Conservation (phyloP, 345 rosid species). For the Clausena lansium region DNA sequence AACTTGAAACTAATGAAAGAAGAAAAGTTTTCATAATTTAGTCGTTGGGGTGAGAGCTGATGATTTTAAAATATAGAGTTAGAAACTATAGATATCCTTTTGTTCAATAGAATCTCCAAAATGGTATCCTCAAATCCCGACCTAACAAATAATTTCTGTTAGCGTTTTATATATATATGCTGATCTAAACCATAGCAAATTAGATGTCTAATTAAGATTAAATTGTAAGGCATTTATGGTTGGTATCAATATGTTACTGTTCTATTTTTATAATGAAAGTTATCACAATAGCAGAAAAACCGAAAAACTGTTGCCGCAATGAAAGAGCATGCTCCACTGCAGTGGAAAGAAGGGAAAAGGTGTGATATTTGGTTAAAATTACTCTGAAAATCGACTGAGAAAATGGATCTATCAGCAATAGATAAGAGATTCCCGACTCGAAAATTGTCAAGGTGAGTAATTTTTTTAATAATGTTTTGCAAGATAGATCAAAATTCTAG, state of each 20-base stretch:
- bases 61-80: not conserved
- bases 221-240: not conserved
- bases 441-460: not conserved
- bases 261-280: not conserved
- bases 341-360: too few relatives aligned
- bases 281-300: too few relatives aligned
- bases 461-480: not conserved
- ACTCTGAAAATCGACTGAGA: too few relatives aligned
- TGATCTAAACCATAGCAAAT: slow-evolving; percentile 12
- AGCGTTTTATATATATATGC: not conserved
- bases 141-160: slow-evolving; percentile 21
- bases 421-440: too few relatives aligned
- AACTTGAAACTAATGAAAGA: not conserved
- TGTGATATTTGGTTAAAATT: too few relatives aligned
- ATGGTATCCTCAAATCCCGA: slow-evolving; percentile 1
- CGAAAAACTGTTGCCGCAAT: too few relatives aligned
- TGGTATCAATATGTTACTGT: not conserved
- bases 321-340: too few relatives aligned
- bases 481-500: not conserved
- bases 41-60: not conserved
- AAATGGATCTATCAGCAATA: too few relatives aligned
- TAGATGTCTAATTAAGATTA: not conserved
- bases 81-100: slow-evolving; percentile 53
- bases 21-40: not conserved
- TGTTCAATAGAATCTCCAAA: slow-evolving; percentile 46